These are phyloP conservation scores for Linanthus parryae DNA, from an alignment of 148 eudicot species.

Conservation along the genomic window DNA sequence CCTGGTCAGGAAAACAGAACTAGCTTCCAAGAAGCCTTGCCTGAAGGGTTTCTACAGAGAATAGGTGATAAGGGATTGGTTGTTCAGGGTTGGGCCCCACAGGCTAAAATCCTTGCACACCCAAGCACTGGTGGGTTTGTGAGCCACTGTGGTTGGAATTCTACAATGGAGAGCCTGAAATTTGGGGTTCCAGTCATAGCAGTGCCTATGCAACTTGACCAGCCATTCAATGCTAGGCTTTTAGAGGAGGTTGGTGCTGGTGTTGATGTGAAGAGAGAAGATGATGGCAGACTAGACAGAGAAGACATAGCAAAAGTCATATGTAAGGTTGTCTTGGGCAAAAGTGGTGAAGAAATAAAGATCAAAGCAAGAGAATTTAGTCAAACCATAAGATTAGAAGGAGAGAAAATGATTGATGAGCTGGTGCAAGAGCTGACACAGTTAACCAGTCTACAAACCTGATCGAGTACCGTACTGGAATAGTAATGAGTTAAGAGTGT, in stretches of 20 bases:
- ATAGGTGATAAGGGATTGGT: neutral
- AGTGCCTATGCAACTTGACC: slow-evolving; percentile 8
- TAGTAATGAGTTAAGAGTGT: no score
- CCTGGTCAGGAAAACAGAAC: no score
- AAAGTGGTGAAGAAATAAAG: neutral
- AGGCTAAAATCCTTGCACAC: slow-evolving; percentile 3
- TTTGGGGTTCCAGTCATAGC: slow-evolving; percentile 6
- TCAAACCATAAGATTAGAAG: neutral
- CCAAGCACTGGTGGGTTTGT: slow-evolving; percentile 3
- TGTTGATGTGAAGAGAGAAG: neutral
- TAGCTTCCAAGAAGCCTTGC: no score
- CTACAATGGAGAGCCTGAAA: neutral
- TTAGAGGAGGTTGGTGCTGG: slow-evolving; percentile 6
- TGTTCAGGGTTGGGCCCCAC: slow-evolving; percentile 10
- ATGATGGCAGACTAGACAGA: slow-evolving; percentile 1
- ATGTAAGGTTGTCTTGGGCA: neutral
- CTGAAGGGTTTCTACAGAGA: neutral
- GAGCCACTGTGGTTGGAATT: slow-evolving; percentile 7
- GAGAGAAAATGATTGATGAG: neutral
- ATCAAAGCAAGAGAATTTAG: neutral
- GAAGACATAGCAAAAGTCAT: neutral
- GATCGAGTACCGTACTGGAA: no score
- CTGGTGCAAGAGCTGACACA: neutral
- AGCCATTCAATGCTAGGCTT: slow-evolving; percentile 3
- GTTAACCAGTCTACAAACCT: no score